Evolutionary conservation across 2,329 filamentous ascomycete species (phyloP).

Genomic region (Penicillium sp.): DNA sequence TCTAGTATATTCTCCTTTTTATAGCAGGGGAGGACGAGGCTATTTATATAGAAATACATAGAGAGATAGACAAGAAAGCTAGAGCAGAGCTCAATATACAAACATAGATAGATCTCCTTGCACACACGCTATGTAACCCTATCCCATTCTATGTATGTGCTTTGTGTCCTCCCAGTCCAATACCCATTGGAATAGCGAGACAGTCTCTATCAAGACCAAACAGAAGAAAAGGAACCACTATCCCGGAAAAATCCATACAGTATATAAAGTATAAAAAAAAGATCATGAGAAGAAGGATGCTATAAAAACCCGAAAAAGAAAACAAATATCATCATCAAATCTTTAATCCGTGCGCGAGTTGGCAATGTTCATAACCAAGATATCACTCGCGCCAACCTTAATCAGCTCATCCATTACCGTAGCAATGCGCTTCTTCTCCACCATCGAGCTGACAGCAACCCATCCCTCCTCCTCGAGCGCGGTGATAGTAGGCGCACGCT

Average conservation of each 20-base stretch:
- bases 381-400: conserved; percentile 75
- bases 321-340: conserved; percentile 6
- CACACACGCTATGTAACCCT: conserved; percentile 17
- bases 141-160: conserved; percentile 19
- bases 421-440: conserved; percentile 81
- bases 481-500: conserved; percentile 90
- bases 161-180: conserved; percentile 8
- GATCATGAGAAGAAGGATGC: conserved; percentile 5
- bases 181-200: conserved; percentile 3
- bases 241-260: background rate
- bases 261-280: conserved; percentile 1
- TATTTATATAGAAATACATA: background rate
- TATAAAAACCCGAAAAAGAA: conserved; percentile 5
- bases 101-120: conserved; percentile 8
- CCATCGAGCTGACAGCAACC: conserved; percentile 95
- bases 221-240: conserved; percentile 9
- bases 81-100: background rate
- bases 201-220: conserved; percentile 1
- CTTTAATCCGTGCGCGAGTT: conserved; percentile 63
- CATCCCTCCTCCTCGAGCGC: conserved; percentile 82
- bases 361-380: conserved; percentile 79
- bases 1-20: background rate
- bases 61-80: background rate
- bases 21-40: background rate
- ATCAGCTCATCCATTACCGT: conserved; percentile 81